Evolutionary conservation across 2,329 filamentous ascomycete species (phyloP), one percentile per base, ranked within the genome.

Genomic region (Penicillium sp.): DNA sequence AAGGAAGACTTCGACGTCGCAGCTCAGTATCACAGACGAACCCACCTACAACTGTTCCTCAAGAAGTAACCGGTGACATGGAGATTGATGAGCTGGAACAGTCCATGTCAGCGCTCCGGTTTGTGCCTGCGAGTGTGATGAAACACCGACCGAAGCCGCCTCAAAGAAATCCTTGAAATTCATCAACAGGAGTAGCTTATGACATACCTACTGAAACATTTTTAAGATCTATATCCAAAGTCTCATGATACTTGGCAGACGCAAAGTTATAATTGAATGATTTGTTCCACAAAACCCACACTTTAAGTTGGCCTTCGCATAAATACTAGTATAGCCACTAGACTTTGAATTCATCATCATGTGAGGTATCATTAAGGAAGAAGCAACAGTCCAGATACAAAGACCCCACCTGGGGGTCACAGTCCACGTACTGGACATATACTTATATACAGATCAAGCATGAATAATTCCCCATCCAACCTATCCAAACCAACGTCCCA

Each of bases 71-170:
- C 6, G 51, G 58, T 46, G 66, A 70, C 0, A 60, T 61, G 59
- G 68, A 69, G 13, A 67, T 78, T 8, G 67, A 69, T 18, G 65
- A 73, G 17, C 62, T 78, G 20, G 71, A 70, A 41, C 65, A 62
- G 40, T 77, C 75, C 15, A 73, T 78, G 73, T 74, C 75, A 32
- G 72, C 74, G 3, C 57, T 78, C 33, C 68, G 64, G 18, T 78
- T 78, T 62, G 71, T 78, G 42, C 75, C 75, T 15, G 55, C 64
- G 3, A 77, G 75, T 53, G 73, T 78, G 24, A 62, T 61, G 32
- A 67, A 60, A 45, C 69, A 65, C 39, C 59, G 65, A 20, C 54
- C 56, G 8, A 68, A 54, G 49, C 49, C 20, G n/a, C 26, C 54
- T 43, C 51, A 51, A 17, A 58, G 47, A 18, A 54, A 50, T 21